Percentiles rank a stretch among this genome's conserved stretches.
Conservation (phyloP, 148 eudicot species). For the Cornus suecica region DNA sequence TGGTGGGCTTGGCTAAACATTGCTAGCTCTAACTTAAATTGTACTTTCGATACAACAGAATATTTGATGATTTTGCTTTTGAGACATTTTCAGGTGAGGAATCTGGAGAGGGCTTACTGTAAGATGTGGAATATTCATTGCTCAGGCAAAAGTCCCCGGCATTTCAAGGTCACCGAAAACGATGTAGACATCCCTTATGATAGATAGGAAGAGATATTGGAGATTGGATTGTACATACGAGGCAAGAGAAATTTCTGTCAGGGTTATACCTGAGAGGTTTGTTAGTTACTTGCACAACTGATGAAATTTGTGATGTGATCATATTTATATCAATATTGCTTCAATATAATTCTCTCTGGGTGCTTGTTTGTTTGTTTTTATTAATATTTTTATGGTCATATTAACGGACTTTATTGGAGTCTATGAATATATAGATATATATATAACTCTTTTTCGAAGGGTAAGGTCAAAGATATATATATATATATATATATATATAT, state of each 20-base stretch:
- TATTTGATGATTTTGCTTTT: not conserved
- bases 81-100: slow-evolving; percentile 51
- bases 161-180: slow-evolving; percentile 76
- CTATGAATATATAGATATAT: no score
- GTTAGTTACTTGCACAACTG: not conserved
- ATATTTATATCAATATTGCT: no score
- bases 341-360: no score
- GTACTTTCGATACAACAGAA: not conserved
- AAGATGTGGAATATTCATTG: slow-evolving; percentile 94
- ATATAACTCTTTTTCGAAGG: no score
- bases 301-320: not conserved
- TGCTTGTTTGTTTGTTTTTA: no score
- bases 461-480: no score
- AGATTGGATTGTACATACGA: slow-evolving; percentile 32
- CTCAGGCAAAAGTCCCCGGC: slow-evolving; percentile 74
- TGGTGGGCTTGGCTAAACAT: no score
- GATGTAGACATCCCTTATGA: slow-evolving; percentile 66
- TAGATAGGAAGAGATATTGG: slow-evolving; percentile 28
- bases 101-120: slow-evolving; percentile 78
- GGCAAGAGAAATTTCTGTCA: slow-evolving; percentile 10
- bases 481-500: no score
- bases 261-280: not conserved
- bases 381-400: no score
- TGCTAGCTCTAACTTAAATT: no score
- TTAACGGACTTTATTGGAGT: no score